phyloP scores from a whole-genome alignment of 345 rosid species.

The Arabidopsis suecica region DNA sequence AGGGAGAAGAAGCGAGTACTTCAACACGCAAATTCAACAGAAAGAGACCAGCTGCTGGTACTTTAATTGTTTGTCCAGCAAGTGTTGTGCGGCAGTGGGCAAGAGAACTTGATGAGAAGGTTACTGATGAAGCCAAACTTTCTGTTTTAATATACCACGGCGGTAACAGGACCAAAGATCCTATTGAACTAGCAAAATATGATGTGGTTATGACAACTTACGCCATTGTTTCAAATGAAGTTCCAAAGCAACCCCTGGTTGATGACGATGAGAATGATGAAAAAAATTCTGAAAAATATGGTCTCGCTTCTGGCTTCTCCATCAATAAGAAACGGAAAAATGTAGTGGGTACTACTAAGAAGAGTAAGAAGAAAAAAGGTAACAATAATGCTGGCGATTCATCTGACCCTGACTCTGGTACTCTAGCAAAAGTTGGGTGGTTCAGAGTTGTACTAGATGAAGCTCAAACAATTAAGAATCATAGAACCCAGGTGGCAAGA shows the following conservation, averaged over 20 bases:
- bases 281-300: slow-evolving; percentile 63
- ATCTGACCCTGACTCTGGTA: slow-evolving; percentile 65
- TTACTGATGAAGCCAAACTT: slow-evolving; percentile 71
- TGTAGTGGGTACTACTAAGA: slow-evolving; percentile 48
- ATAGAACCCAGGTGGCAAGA: slow-evolving; percentile 95
- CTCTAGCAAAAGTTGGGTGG: slow-evolving; percentile 88
- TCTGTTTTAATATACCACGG: slow-evolving; percentile 84
- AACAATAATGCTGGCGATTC: slow-evolving; percentile 59
- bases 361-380: slow-evolving; percentile 71
- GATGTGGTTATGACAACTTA: slow-evolving; percentile 96
- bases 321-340: slow-evolving; percentile 63
- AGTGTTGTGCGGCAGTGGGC: slow-evolving; percentile 97
- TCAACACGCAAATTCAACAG: slow-evolving; percentile 51
- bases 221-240: slow-evolving; percentile 85
- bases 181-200: slow-evolving; percentile 77
- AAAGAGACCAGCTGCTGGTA: slow-evolving; percentile 82
- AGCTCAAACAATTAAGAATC: slow-evolving; percentile 99
- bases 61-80: slow-evolving; percentile 96
- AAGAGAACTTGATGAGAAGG: slow-evolving; percentile 88
- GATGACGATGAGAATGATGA: slow-evolving; percentile 81
- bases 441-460: slow-evolving; percentile 89
- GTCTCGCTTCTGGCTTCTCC: slow-evolving; percentile 71
- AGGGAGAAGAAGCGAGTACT: slow-evolving; percentile 60
- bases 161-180: slow-evolving; percentile 86
- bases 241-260: slow-evolving; percentile 82